phyloP scores from a whole-genome alignment of 257 asterid species.

The Plantago major region DNA sequence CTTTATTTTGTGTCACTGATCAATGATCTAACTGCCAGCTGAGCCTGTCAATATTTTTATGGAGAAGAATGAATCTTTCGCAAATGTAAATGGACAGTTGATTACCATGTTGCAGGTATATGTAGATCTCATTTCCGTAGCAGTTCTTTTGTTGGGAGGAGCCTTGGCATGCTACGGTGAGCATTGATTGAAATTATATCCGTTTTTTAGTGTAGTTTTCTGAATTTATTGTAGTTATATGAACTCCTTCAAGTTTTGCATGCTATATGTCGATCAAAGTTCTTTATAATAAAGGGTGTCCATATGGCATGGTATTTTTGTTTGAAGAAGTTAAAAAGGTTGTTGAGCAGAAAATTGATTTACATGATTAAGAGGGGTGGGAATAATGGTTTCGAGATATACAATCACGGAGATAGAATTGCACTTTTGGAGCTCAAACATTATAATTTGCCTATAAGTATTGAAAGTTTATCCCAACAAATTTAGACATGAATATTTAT shows the following conservation, averaged over 20 bases:
- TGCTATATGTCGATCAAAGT: background rate
- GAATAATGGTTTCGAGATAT: no score
- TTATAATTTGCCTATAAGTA: no score
- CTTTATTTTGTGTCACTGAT: background rate
- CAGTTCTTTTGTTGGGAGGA: conserved; percentile 69
- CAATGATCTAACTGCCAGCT: background rate
- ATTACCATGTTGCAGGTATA: conserved; percentile 59
- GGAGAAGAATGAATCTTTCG: background rate
- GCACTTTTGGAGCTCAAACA: no score
- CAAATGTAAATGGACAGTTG: background rate
- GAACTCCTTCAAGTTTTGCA: background rate
- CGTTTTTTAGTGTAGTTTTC: conserved; percentile 4
- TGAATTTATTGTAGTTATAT: conserved; percentile 1
- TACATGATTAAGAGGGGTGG: no score
- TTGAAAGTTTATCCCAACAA: no score
- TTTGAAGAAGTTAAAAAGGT: no score
- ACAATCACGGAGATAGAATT: no score
- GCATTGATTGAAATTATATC: conserved; percentile 17
- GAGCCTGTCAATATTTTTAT: background rate
- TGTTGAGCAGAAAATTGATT: no score
- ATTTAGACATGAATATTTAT: no score
- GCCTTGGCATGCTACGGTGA: conserved; percentile 95
- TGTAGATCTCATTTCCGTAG: conserved; percentile 68
- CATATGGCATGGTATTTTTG: no score
- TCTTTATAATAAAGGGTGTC: no score